Evolutionary conservation across 2,329 filamentous ascomycete species (phyloP).

Genomic region (Fusarium sarcochroum): DNA sequence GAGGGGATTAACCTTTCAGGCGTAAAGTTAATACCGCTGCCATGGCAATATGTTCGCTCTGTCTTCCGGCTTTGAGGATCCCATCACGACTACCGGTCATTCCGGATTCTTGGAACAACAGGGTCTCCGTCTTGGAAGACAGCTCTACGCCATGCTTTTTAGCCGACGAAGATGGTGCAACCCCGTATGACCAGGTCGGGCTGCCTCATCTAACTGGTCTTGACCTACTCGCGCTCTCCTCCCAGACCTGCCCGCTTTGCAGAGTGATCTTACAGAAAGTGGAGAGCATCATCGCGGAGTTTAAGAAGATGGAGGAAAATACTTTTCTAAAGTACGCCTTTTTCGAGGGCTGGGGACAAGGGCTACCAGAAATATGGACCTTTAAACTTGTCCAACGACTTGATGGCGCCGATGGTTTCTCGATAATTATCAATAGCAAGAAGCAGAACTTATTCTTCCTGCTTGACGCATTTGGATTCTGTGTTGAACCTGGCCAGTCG

Average conservation of each 20-base stretch:
- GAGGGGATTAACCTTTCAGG: too few species aligned
- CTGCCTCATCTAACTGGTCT: background rate
- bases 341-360: slow-evolving; percentile 4
- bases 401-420: slow-evolving; percentile 20
- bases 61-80: background rate
- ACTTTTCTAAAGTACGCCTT: background rate
- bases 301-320: background rate
- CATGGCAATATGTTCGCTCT: background rate
- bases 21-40: too few species aligned
- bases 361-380: background rate
- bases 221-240: background rate
- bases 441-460: background rate
- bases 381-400: slow-evolving; percentile 12
- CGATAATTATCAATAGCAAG: background rate
- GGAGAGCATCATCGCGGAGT: background rate
- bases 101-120: background rate
- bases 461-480: slow-evolving; percentile 15
- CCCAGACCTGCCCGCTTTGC: background rate
- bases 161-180: background rate
- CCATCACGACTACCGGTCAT: background rate
- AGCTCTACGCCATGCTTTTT: background rate
- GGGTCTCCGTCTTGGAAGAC: background rate
- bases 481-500: slow-evolving; percentile 3
- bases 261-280: background rate
- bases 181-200: background rate